Percentiles rank a stretch among this genome's conserved stretches.
Evolutionary conservation across 2,329 filamentous ascomycete species (phyloP).

Genomic region (Venturiaceae sp.): DNA sequence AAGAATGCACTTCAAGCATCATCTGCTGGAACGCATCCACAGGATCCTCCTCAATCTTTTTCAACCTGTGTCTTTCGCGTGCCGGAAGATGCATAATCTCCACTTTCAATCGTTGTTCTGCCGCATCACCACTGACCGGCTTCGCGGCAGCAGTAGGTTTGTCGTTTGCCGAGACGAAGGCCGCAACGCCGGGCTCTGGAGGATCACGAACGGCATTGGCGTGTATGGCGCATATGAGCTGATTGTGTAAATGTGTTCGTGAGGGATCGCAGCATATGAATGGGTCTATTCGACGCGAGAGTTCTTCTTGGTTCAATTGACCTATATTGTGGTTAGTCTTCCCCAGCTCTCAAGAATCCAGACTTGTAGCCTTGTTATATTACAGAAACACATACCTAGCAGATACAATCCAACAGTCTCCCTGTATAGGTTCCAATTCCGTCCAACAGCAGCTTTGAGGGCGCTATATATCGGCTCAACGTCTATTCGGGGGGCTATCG

Average conservation of each 20-base stretch:
- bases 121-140: constrained; percentile 46
- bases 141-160: constrained; percentile 66
- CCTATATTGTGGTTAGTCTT: constrained; percentile 25
- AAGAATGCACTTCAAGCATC: constrained; percentile 17
- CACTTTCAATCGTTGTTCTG: constrained; percentile 52
- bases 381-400: constrained; percentile 33
- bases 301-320: constrained; percentile 51
- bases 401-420: constrained; percentile 47
- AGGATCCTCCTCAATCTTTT: constrained; percentile 19
- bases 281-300: constrained; percentile 44
- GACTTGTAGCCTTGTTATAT: constrained; percentile 7
- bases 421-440: constrained; percentile 53
- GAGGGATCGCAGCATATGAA: constrained; percentile 44
- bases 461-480: constrained; percentile 53
- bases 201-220: constrained; percentile 50
- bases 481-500: constrained; percentile 43
- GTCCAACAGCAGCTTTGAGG: constrained; percentile 48
- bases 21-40: constrained; percentile 1
- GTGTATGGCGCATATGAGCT: constrained; percentile 48
- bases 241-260: constrained; percentile 51
- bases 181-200: constrained; percentile 52
- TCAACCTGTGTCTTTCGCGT: constrained; percentile 49
- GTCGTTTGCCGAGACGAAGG: constrained; percentile 59
- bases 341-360: too few species aligned
- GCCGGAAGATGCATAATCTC: constrained; percentile 55